Base-by-base conservation (phyloP, 2,329 filamentous ascomycete genomes). In the Aspergillus neoniger region DNA sequence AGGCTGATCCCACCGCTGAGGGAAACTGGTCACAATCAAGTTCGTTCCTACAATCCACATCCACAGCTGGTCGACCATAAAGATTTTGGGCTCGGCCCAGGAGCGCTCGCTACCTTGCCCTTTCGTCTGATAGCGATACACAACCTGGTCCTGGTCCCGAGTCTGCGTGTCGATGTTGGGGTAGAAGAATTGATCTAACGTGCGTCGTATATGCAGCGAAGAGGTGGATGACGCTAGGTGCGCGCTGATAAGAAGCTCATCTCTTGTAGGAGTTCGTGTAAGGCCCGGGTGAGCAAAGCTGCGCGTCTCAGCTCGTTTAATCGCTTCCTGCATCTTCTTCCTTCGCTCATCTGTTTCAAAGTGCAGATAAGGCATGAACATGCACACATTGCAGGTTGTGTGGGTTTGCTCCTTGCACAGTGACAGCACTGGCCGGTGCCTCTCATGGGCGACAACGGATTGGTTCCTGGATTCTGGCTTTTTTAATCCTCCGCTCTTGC, bases 11-110 rank as follows among this genome's bases (percentile, higher is more conserved):
- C 75, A 77, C 39, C 75, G 71, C 38, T 76, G 74, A 1, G 75
- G 70, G 39, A 77, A 76, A 19, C 74, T 74, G 6, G 75, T 77
- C 14, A 89, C 80, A 17, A 89, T 81, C 15, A 88, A 74, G 59
- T 87, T 85, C 78, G 60, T 83, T 76, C 73, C 76, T 1, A 89
- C 68, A 3, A 87, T 79, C 84, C 85, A 88, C 69, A 89, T 82
- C 87, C 87, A 89, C 1, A 90, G 75, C 65, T 89, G 87, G 69
- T 89, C 87, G 0, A 89, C 86, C 86, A 88, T 88, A 70, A 87
- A 87, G 2, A 88, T 82, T 62, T 87, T 87, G 1, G 80, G 80
- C 58, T 86, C 83, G 3, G 61, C 63, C 3, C 57, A 63, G 2
- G 73, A 74, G 71, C 69, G 68, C 15, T 69, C 70, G 17, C 65